Evolutionary conservation across 352 stramenopile genomes (phyloP).

Genomic region (Elongisporangium anandrum): DNA sequence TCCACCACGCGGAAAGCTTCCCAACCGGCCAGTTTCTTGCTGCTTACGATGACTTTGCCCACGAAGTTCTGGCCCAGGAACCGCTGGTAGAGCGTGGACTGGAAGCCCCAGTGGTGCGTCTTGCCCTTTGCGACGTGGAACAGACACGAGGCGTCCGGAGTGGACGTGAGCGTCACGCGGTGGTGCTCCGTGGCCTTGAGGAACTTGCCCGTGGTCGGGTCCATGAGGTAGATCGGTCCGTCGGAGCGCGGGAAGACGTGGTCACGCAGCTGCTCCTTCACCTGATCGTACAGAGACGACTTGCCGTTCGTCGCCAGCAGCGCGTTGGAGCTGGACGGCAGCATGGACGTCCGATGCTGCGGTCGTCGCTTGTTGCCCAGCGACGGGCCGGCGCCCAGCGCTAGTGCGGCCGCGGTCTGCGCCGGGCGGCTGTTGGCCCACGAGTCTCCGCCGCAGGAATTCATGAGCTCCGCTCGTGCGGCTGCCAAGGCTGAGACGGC

Average conservation of each 20-base stretch:
- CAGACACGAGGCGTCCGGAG: slow-evolving; percentile 60
- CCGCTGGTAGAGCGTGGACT: slow-evolving; percentile 48
- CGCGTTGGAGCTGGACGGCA: neutral
- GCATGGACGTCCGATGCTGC: neutral
- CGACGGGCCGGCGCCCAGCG: neutral
- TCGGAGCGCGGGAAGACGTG: slow-evolving; percentile 44
- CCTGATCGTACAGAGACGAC: slow-evolving; percentile 59
- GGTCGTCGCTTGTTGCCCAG: neutral
- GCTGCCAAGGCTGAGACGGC: slow-evolving; percentile 16
- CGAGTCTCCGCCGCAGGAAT: slow-evolving; percentile 21
- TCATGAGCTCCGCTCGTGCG: slow-evolving; percentile 38
- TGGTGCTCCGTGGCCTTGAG: slow-evolving; percentile 53
- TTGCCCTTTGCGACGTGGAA: slow-evolving; percentile 72
- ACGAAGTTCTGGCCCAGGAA: slow-evolving; percentile 80
- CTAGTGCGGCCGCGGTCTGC: neutral
- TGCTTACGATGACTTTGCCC: slow-evolving; percentile 43
- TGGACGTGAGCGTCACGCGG: slow-evolving; percentile 60
- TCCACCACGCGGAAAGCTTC: slow-evolving; percentile 72
- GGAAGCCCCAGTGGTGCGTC: slow-evolving; percentile 80
- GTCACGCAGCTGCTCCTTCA: slow-evolving; percentile 48
- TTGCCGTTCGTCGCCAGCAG: slow-evolving; percentile 28
- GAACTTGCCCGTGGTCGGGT: slow-evolving; percentile 44
- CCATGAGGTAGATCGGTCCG: slow-evolving; percentile 68
- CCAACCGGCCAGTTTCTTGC: slow-evolving; percentile 69
- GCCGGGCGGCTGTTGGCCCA: neutral